Conservation (phyloP, 2,329 filamentous ascomycete species). For the Falciphora oryzae region DNA sequence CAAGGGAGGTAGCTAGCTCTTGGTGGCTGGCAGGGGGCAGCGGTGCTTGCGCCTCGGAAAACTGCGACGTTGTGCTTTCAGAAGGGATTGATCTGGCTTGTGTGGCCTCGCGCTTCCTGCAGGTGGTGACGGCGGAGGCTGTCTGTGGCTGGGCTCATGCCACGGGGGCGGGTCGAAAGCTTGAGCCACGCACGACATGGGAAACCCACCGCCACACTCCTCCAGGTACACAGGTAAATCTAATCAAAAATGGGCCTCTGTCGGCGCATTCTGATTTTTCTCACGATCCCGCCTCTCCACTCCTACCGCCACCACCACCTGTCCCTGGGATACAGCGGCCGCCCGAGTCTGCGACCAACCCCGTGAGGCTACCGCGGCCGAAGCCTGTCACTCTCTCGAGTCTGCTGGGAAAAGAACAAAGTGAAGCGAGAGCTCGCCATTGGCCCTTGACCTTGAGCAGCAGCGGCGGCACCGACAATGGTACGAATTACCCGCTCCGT, state of each 20-base stretch:
- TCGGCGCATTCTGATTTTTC: slow-evolving; percentile 1
- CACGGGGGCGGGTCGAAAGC: not conserved
- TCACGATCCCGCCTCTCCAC: not conserved
- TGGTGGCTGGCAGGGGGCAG: not conserved
- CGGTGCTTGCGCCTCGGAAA: not conserved
- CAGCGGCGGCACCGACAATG: not conserved
- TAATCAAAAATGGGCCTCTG: not conserved
- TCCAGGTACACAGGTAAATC: too few species aligned
- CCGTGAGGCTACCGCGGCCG: not conserved
- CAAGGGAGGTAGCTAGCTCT: not conserved
- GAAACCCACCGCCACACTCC: too few species aligned
- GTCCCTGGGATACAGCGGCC: too few species aligned
- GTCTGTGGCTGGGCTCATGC: not conserved
- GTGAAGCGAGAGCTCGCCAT: not conserved
- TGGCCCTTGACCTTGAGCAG: not conserved
- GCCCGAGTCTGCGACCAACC: not conserved
- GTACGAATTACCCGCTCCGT: not conserved
- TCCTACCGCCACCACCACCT: not conserved
- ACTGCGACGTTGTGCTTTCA: not conserved
- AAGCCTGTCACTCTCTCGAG: not conserved
- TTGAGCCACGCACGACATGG: not conserved
- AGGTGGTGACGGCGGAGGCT: not conserved
- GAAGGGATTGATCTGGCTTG: not conserved
- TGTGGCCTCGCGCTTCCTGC: too few species aligned
- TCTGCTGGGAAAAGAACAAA: not conserved